Conservation (phyloP, 1,284 basidiomycete genomes). For the Ganoderma sinense region DNA sequence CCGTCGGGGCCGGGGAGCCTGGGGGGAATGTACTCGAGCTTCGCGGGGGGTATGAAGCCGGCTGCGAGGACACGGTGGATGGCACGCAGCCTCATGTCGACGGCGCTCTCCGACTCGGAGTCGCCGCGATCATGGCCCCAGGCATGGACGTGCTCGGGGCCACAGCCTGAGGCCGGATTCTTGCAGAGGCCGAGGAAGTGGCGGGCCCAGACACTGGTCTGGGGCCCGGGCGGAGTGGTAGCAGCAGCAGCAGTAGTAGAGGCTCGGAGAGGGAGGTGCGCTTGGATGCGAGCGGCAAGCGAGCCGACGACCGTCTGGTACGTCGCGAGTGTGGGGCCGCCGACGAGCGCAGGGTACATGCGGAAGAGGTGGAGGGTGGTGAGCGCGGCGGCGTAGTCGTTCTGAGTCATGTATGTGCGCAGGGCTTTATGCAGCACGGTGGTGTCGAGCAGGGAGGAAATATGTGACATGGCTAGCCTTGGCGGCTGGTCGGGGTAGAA, state of each 20-base stretch:
- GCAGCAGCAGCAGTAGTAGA: no score
- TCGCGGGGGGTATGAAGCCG: constrained; percentile 23
- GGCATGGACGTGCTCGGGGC: no score
- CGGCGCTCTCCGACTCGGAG: no score
- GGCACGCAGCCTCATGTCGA: constrained; percentile 9
- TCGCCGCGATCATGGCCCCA: no score
- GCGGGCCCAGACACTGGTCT: constrained; percentile 32
- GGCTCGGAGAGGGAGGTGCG: constrained; percentile 24
- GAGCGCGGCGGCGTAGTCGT: constrained; percentile 57
- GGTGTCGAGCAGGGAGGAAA: constrained; percentile 38
- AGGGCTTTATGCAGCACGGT: constrained; percentile 50
- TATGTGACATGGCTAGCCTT: no score
- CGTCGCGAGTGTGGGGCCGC: constrained; percentile 42
- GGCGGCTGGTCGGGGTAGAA: not conserved
- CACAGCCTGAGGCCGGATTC: no score
- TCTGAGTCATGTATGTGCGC: constrained; percentile 48
- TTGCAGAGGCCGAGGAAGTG: constrained; percentile 39
- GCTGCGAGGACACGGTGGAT: constrained; percentile 25
- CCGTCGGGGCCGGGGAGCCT: not conserved
- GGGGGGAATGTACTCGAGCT: constrained; percentile 23
- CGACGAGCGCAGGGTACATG: constrained; percentile 35
- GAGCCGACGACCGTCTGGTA: constrained; percentile 48
- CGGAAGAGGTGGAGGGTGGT: constrained; percentile 46
- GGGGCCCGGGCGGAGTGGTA: not conserved
- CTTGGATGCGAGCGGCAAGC: constrained; percentile 34